Conservation (phyloP, 345 rosid species). For the Populus nigra region DNA sequence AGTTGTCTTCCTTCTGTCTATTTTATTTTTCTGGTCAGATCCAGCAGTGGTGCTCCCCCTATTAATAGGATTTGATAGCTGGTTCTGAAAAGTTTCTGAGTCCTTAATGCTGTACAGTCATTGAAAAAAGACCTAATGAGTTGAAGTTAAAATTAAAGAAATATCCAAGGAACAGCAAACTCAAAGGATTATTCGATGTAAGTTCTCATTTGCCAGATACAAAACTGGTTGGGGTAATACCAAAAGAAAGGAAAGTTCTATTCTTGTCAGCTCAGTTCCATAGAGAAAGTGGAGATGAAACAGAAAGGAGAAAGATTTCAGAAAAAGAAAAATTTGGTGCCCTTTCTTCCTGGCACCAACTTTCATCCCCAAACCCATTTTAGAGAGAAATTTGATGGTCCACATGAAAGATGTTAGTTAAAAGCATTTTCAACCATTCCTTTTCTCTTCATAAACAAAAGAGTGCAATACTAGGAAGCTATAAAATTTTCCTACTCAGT, state of each 20-base stretch:
- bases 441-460: not conserved
- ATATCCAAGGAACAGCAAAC: not conserved
- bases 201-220: not conserved
- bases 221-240: not conserved
- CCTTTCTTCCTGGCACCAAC: not conserved
- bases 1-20: conserved; percentile 15
- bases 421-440: not conserved
- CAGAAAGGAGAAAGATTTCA: not conserved
- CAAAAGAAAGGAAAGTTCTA: not conserved
- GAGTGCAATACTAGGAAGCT: not conserved
- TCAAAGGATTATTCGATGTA: not conserved
- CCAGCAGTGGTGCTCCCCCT: conserved; percentile 12
- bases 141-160: not conserved
- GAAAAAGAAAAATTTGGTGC: not conserved
- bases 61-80: conserved; percentile 9
- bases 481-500: not conserved
- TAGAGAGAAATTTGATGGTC: not conserved
- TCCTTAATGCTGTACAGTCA: conserved; percentile 28
- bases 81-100: conserved; percentile 16
- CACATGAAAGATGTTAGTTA: not conserved
- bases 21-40: conserved; percentile 16
- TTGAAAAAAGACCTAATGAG: not conserved
- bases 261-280: not conserved
- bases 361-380: not conserved
- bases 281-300: not conserved